A percentile compares a stretch with the other conserved stretches of the same genome.
Evolutionary conservation across 2,329 filamentous ascomycete genomes (phyloP).

Genomic region (Stenocarpella maydis): DNA sequence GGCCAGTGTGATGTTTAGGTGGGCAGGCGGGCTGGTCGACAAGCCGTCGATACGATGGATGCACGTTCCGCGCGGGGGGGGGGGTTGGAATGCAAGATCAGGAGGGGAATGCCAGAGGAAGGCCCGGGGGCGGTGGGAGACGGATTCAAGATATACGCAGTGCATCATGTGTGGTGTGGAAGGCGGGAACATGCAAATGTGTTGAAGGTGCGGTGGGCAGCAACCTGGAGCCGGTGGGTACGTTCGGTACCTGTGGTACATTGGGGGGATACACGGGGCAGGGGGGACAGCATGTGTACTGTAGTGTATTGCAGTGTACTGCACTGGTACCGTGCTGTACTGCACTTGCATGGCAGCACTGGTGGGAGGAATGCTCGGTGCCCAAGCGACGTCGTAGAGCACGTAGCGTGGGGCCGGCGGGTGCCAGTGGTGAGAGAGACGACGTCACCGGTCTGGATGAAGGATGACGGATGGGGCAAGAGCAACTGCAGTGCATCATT

Average conservation of each 20-base stretch:
- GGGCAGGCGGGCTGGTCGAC: background rate
- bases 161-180: background rate
- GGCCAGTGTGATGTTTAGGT: background rate
- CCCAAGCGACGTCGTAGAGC: background rate
- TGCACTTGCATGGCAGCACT: background rate
- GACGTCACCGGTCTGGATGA: background rate
- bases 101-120: no score
- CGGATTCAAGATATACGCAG: no score
- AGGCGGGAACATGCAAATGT: background rate
- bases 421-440: slow-evolving; percentile 1
- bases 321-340: no score
- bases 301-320: no score
- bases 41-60: background rate
- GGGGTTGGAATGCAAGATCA: no score
- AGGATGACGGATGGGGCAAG: background rate
- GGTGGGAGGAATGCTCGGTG: background rate
- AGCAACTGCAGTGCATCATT: no score
- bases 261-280: no score
- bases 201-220: background rate
- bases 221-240: no score
- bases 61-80: no score
- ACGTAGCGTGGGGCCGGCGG: background rate
- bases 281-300: no score
- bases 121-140: no score
- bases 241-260: no score